These are phyloP conservation scores for Fusarium cyanostomum DNA, from an alignment of 2,329 filamentous ascomycete genomes.

Conservation along the genomic window DNA sequence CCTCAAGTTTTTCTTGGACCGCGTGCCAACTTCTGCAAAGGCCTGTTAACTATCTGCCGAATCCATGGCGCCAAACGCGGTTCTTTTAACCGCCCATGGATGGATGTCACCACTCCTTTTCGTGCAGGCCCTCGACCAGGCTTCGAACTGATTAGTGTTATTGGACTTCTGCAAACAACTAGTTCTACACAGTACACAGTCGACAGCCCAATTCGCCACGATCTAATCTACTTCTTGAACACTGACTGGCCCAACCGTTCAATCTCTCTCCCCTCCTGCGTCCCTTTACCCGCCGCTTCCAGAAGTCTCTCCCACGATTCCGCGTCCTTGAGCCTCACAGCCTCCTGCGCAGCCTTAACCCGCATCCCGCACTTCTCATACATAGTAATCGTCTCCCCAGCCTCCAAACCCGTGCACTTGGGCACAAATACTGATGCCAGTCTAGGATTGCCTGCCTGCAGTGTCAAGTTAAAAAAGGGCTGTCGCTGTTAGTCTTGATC, in stretches of 20 bases:
- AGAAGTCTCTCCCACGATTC: slow-evolving; percentile 78
- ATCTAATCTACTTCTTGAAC: slow-evolving; percentile 55
- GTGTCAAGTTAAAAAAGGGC: slow-evolving; percentile 91
- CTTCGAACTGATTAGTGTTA: neutral
- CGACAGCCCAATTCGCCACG: neutral
- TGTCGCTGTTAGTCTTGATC: slow-evolving; percentile 48
- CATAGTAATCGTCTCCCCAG: slow-evolving; percentile 82
- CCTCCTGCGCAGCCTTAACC: slow-evolving; percentile 90
- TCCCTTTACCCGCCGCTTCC: slow-evolving; percentile 75
- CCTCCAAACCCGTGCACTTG: slow-evolving; percentile 79
- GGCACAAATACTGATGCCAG: slow-evolving; percentile 85
- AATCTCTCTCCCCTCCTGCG: slow-evolving; percentile 77
- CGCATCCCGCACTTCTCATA: slow-evolving; percentile 96
- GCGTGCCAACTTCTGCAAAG: no score
- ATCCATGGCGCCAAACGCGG: slow-evolving; percentile 11
- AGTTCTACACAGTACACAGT: neutral
- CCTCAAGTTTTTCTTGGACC: no score
- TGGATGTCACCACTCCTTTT: neutral
- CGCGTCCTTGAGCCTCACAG: slow-evolving; percentile 80
- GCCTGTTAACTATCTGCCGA: neutral
- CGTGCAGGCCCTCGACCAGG: neutral
- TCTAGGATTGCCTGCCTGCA: slow-evolving; percentile 89
- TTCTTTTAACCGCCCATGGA: neutral
- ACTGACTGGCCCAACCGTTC: slow-evolving; percentile 76
- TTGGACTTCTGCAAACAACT: slow-evolving; percentile 8